Base-by-base conservation (phyloP, 805 yeast species). In the Phaffomyces opuntiae region DNA sequence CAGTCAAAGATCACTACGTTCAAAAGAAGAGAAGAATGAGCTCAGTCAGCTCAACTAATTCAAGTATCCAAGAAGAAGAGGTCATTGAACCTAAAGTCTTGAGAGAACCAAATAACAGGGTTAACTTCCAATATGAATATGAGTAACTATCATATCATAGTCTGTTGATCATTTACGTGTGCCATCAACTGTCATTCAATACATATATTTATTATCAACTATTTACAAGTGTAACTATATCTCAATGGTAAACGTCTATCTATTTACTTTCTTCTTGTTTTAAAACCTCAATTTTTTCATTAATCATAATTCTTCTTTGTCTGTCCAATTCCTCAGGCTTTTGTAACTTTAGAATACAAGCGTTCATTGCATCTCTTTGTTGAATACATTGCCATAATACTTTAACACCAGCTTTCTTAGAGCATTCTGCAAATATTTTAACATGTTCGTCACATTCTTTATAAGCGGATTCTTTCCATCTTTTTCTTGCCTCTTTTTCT, bases 391-490 rank as follows among this genome's bases (percentile, higher is more conserved):
- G 70, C 55, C 78, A 80, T 69, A 85, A 77, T 5, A 79, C 87
- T 39, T 77, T 81, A 38, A 84, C 51, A 6, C 93, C 87, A 39
- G 75, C 66, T 35, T 67, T 60, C 52, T 78, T 74, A 35, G 88
- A 79, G 61, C 96, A 87, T 38, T 74, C 75, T 4, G 83, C 78
- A 57, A 81, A 83, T 16, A 72, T 78, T 47, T 76, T 82, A 32
- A 90, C 96, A 40, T 70, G 65, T 17, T 74, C 82, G 54, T 80
- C 87, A 60, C 95, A 86, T 46, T 66, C 62, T 39, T 75, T 72
- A 68, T 84, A 84, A 0, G 91, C 77, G 56, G 71, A 70, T 47
- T 68, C 73, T 61, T 84, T 78, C 81, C 90, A 80, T 55, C 85
- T 75, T 53, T 75, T 79, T 56, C 85, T 78, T 33, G 83, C 80